phyloP scores from a whole-genome alignment of 2,329 filamentous ascomycete species.

The Fusarium sp. region DNA sequence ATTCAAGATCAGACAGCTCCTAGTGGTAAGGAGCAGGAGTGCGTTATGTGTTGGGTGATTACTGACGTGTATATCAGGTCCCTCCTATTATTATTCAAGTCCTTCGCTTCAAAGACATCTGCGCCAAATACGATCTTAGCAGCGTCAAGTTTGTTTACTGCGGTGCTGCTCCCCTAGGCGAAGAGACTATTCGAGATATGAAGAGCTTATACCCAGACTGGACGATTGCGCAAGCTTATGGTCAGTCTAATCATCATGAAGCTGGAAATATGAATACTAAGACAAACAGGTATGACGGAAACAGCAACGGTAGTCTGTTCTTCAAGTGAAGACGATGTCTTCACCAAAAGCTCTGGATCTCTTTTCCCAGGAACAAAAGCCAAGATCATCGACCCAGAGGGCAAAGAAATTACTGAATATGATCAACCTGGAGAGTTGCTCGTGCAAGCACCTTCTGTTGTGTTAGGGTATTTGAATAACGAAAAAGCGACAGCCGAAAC shows the following conservation, averaged over 20 bases:
- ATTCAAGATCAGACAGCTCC: constrained; percentile 25
- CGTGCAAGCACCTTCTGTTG: constrained; percentile 81
- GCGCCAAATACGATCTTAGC: constrained; percentile 26
- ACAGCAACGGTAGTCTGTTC: constrained; percentile 21
- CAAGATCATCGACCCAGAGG: constrained; percentile 73
- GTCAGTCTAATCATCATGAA: constrained; percentile 62
- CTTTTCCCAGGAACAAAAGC: constrained; percentile 71
- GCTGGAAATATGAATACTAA: not conserved
- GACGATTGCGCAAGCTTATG: constrained; percentile 78
- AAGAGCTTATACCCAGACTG: constrained; percentile 71
- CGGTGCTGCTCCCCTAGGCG: constrained; percentile 75
- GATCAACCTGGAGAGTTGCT: constrained; percentile 83
- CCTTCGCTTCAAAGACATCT: not conserved
- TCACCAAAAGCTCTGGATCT: constrained; percentile 74
- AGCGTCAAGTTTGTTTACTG: constrained; percentile 25
- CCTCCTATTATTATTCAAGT: constrained; percentile 31
- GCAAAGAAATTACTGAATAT: constrained; percentile 73
- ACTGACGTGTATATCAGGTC: not conserved
- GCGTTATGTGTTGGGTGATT: no score
- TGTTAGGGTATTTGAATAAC: constrained; percentile 88
- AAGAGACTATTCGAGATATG: constrained; percentile 73
- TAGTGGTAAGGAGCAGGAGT: constrained; percentile 2
- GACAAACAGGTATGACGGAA: constrained; percentile 56
- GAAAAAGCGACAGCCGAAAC: constrained; percentile 84
- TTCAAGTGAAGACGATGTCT: constrained; percentile 68